Evolutionary conservation across 179 eudicot species (phyloP).

Genomic region (Drosera spatulata): DNA sequence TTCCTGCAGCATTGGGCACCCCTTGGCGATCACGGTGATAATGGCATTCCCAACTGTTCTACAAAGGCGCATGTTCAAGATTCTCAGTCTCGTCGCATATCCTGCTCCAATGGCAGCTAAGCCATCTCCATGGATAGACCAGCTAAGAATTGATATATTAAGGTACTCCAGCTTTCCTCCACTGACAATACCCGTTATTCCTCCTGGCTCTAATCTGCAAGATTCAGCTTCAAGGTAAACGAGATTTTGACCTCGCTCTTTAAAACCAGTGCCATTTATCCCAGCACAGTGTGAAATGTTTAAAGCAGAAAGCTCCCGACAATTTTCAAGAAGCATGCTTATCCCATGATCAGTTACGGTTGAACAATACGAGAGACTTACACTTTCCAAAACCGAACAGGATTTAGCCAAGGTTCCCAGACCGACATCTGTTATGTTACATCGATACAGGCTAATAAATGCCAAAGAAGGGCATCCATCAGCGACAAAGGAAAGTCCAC

Average conservation of each 20-base stretch:
- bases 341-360: conserved; percentile 49
- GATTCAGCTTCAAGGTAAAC: conserved; percentile 62
- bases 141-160: conserved; percentile 27
- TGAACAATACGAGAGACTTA: conserved; percentile 44
- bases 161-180: conserved; percentile 71
- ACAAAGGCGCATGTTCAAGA: conserved; percentile 37
- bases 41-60: conserved; percentile 33
- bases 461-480: conserved; percentile 37
- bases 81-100: conserved; percentile 24
- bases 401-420: conserved; percentile 38
- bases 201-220: conserved; percentile 59
- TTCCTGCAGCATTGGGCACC: conserved; percentile 48
- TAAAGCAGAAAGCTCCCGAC: conserved; percentile 34
- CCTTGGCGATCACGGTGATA: conserved; percentile 35
- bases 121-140: conserved; percentile 29
- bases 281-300: conserved; percentile 31
- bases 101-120: conserved; percentile 28
- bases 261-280: conserved; percentile 52
- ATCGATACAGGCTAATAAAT: conserved; percentile 48
- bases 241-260: conserved; percentile 35
- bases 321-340: conserved; percentile 30
- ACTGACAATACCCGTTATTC: conserved; percentile 41
- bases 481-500: conserved; percentile 40
- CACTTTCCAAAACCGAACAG: conserved; percentile 33
- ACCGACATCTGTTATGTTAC: conserved; percentile 46